These are phyloP conservation scores for Anaeromyces robustus DNA, from an alignment of 192 early-diverging fungal genomes.

Conservation along the genomic window DNA sequence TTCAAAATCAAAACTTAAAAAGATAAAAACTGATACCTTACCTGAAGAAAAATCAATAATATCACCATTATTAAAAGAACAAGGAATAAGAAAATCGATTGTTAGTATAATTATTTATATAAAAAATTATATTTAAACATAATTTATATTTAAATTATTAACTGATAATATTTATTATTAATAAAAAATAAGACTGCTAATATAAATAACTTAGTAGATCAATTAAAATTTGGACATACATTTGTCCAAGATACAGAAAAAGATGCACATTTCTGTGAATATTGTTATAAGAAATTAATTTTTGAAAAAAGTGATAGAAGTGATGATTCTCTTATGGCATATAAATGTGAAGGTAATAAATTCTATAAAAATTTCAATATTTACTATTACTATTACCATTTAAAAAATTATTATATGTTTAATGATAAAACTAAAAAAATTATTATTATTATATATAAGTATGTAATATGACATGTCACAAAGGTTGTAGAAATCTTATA, in stretches of 20 bases:
- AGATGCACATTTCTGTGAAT: constrained; percentile 25
- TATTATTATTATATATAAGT: too few relatives aligned
- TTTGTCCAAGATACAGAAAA: constrained; percentile 17
- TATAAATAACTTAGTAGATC: constrained; percentile 4
- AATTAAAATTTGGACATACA: constrained; percentile 13
- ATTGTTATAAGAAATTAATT: constrained; percentile 10
- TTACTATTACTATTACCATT: constrained; percentile 4
- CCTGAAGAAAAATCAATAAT: not conserved
- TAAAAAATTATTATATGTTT: too few relatives aligned
- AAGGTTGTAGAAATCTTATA: constrained; percentile 23
- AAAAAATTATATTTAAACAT: not conserved
- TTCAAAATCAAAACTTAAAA: not conserved
- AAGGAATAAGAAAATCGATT: constrained; percentile 5
- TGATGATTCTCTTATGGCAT: constrained; percentile 9
- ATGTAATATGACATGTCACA: constrained; percentile 29
- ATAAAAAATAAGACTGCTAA: constrained; percentile 3
- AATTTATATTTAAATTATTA: not conserved
- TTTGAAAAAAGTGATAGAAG: constrained; percentile 9
- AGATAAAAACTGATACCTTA: not conserved
- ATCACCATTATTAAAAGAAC: not conserved
- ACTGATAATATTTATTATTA: not conserved
- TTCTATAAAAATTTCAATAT: constrained; percentile 1
- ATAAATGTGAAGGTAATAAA: constrained; percentile 25
- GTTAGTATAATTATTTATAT: not conserved
- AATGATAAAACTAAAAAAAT: too few relatives aligned